These are phyloP conservation scores for Trametes polyzona DNA, from an alignment of 1,284 basidiomycete species.

Conservation along the genomic window DNA sequence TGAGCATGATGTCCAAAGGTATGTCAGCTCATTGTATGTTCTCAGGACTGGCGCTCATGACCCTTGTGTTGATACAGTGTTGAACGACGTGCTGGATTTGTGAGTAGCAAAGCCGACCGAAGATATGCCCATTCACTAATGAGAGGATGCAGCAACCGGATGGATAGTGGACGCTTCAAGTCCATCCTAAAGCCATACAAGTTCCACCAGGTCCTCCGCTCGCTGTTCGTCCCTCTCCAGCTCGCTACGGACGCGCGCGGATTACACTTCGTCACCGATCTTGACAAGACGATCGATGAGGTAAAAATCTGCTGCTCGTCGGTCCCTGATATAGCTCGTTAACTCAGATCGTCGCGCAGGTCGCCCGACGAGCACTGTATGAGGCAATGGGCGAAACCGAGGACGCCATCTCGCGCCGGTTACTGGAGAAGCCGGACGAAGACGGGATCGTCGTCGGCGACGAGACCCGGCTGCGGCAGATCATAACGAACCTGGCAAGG, in stretches of 20 bases:
- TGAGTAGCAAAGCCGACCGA: slow-evolving; percentile 38
- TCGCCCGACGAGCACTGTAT: slow-evolving; percentile 58
- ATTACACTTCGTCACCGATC: slow-evolving; percentile 67
- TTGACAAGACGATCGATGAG: slow-evolving; percentile 78
- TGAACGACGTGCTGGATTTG: slow-evolving; percentile 90
- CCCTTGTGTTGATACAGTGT: slow-evolving; percentile 47
- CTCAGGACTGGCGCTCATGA: neutral
- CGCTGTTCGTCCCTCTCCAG: slow-evolving; percentile 77
- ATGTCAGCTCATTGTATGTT: slow-evolving; percentile 7
- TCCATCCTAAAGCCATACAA: slow-evolving; percentile 76
- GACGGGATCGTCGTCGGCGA: slow-evolving; percentile 77
- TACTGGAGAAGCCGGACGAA: slow-evolving; percentile 49
- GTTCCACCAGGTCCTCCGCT: slow-evolving; percentile 83
- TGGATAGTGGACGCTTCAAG: slow-evolving; percentile 83
- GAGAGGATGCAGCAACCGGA: slow-evolving; percentile 47
- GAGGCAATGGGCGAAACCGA: slow-evolving; percentile 56
- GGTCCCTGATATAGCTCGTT: neutral
- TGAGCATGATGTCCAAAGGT: slow-evolving; percentile 92
- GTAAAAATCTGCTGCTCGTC: slow-evolving; percentile 39
- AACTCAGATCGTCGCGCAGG: slow-evolving; percentile 35
- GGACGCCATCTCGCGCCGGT: slow-evolving; percentile 43
- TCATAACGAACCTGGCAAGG: slow-evolving; percentile 80
- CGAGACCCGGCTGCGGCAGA: slow-evolving; percentile 80
- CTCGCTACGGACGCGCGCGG: slow-evolving; percentile 75
- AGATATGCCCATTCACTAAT: neutral